Percentiles rank a stretch among this genome's conserved stretches.
These are phyloP conservation scores for Zygosaccharomyces pseudobailii DNA, from an alignment of 1,139 yeast species.

Conservation along the genomic window DNA sequence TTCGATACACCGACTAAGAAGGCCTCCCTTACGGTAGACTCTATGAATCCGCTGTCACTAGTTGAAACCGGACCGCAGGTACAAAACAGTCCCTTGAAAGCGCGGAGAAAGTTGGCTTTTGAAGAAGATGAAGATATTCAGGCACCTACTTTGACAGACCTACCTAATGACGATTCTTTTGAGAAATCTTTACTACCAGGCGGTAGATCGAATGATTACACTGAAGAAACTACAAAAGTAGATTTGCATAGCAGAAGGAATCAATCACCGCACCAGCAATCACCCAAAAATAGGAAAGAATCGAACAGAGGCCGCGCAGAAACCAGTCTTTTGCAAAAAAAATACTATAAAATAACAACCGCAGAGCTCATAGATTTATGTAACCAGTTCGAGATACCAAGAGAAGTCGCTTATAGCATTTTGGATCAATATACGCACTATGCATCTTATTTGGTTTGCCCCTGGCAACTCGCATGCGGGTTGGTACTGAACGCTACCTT, in stretches of 20 bases:
- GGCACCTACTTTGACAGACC: conserved; percentile 6
- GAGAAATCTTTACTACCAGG: not conserved
- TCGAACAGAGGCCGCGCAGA: conserved; percentile 15
- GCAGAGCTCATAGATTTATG: conserved; percentile 55
- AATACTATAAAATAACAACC: conserved; percentile 36
- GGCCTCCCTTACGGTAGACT: not conserved
- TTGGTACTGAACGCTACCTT: conserved; percentile 54
- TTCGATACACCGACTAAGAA: conserved; percentile 29
- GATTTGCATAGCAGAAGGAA: not conserved
- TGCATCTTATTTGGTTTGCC: conserved; percentile 51
- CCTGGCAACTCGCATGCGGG: conserved; percentile 69
- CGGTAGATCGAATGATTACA: not conserved
- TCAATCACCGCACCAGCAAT: conserved; percentile 1
- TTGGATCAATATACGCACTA: conserved; percentile 49
- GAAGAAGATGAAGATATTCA: conserved; percentile 29
- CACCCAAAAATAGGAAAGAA: conserved; percentile 3
- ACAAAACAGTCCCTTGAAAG: conserved; percentile 11
- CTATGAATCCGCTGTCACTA: not conserved
- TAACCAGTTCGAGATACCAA: conserved; percentile 59
- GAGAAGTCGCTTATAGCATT: conserved; percentile 46
- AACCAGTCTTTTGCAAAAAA: conserved; percentile 22
- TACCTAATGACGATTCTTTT: conserved; percentile 16
- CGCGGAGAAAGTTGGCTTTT: conserved; percentile 32
- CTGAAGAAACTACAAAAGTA: not conserved
- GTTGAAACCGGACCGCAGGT: not conserved